These are phyloP conservation scores for Vitis rotundifolia DNA, from an alignment of 164 flowering plant species.

Conservation along the genomic window DNA sequence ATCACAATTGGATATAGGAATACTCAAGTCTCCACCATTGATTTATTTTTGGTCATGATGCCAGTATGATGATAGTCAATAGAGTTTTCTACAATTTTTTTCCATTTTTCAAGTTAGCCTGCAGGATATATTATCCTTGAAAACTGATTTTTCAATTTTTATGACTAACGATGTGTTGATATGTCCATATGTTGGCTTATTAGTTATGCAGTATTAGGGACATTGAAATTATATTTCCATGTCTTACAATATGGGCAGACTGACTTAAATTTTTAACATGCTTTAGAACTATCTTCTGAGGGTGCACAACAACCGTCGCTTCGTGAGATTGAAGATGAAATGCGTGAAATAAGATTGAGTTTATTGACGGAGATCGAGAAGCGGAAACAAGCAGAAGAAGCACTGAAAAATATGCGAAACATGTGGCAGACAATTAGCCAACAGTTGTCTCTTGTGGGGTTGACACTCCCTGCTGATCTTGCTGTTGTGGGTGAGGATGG, in stretches of 20 bases:
- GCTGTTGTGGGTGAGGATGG: slow-evolving; percentile 27
- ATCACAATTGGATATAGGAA: neutral
- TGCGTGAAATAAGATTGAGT: slow-evolving; percentile 65
- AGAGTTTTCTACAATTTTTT: neutral
- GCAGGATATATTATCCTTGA: neutral
- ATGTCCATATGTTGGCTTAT: neutral
- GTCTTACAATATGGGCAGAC: too few species aligned
- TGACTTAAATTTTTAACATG: neutral
- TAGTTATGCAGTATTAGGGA: neutral
- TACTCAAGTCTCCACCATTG: neutral
- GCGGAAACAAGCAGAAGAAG: slow-evolving; percentile 80
- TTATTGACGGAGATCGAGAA: slow-evolving; percentile 79
- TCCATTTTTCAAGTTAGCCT: neutral
- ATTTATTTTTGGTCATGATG: neutral
- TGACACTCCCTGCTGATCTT: slow-evolving; percentile 53
- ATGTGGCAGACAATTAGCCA: slow-evolving; percentile 62
- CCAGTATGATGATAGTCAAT: too few species aligned
- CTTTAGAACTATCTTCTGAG: slow-evolving; percentile 72
- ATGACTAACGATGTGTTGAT: neutral
- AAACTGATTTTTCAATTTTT: neutral
- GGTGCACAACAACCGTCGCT: slow-evolving; percentile 41
- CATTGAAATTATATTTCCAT: neutral
- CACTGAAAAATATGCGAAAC: slow-evolving; percentile 44
- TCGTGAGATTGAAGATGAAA: slow-evolving; percentile 55
- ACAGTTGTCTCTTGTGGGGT: slow-evolving; percentile 52